phyloP scores from a whole-genome alignment of 768 basidiomycete genomes.

The Mycena chlorophos region DNA sequence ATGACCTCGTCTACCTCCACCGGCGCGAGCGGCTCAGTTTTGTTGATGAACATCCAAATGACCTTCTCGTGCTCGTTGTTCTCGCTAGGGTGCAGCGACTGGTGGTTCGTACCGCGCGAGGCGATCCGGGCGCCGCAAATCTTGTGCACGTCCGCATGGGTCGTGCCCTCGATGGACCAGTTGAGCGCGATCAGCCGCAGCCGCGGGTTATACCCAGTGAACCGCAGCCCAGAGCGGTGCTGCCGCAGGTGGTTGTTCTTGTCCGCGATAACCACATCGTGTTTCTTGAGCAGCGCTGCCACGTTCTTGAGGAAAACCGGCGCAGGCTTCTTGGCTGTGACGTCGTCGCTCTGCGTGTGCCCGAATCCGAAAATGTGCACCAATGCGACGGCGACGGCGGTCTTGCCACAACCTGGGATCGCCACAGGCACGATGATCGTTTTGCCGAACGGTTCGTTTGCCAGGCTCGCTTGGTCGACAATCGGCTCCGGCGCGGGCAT shows the following conservation, averaged over 20 bases:
- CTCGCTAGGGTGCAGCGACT: constrained; percentile 66
- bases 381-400: constrained; percentile 78
- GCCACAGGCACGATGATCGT: constrained; percentile 87
- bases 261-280: constrained; percentile 90
- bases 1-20: constrained; percentile 68
- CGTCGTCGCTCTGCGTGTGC: constrained; percentile 93
- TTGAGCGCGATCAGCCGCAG: constrained; percentile 80
- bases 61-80: constrained; percentile 67
- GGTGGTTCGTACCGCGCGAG: constrained; percentile 80
- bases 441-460: constrained; percentile 52
- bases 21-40: constrained; percentile 59
- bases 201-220: constrained; percentile 44
- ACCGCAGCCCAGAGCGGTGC: constrained; percentile 73
- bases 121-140: constrained; percentile 77
- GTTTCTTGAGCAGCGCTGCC: constrained; percentile 49
- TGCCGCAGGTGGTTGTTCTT: constrained; percentile 92
- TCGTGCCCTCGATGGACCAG: constrained; percentile 60
- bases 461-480: background rate
- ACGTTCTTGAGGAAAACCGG: constrained; percentile 74
- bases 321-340: constrained; percentile 72
- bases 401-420: constrained; percentile 94
- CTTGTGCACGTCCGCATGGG: constrained; percentile 64
- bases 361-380: constrained; percentile 78
- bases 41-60: constrained; percentile 75
- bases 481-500: constrained; percentile 39